Base-by-base conservation (phyloP, 2,329 filamentous ascomycete genomes). In the Colletotrichum musicola region DNA sequence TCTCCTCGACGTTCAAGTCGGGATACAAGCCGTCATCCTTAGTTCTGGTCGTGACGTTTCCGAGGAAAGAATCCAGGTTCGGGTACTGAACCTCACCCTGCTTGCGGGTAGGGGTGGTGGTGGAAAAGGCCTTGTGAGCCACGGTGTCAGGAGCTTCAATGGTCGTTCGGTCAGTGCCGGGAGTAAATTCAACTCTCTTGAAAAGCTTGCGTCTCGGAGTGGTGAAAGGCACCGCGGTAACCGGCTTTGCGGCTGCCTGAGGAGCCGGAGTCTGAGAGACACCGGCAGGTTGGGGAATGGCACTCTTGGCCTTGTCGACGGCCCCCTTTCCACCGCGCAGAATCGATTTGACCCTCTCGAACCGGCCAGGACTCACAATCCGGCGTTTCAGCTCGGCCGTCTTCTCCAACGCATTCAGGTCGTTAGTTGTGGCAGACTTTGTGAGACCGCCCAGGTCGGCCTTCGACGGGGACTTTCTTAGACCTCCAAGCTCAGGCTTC, bases 121-220 rank as follows among this genome's bases (percentile, higher is more conserved):
- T 86, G 3, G 89, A 89, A 7, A 89, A 88, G 1, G 88, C 87
- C 22, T 42, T 58, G 44, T 69, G 66, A 6, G 66, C 49, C 49
- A 69, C 56, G n/a, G 66, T 69, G 65, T 84, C 81, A 68, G 87
- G 84, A 0, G 75, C 72, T 56, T 81, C 72, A 0, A 80, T 77
- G 9, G 81, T 35, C 6, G 30, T 79, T 18, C 81, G 80, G 71
- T 93, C 87, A 42, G 90, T 90, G 69, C 89, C 90, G 0, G 90
- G 91, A 0, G 92, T 94, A 75, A 97, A 97, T 58, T 92, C 90
- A 42, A 97, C 93, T 64, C 88, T 91, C 82, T 97, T 97, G 18
- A 81, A 78, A 44, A 84, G 76, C 78, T 90, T 92, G 25, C 90
- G 86, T 38, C 90, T 90, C 7, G 92, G 92, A 1, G 92, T 93